Conservation (phyloP, 1,284 basidiomycete species). For the Cryptococcus sp. region DNA sequence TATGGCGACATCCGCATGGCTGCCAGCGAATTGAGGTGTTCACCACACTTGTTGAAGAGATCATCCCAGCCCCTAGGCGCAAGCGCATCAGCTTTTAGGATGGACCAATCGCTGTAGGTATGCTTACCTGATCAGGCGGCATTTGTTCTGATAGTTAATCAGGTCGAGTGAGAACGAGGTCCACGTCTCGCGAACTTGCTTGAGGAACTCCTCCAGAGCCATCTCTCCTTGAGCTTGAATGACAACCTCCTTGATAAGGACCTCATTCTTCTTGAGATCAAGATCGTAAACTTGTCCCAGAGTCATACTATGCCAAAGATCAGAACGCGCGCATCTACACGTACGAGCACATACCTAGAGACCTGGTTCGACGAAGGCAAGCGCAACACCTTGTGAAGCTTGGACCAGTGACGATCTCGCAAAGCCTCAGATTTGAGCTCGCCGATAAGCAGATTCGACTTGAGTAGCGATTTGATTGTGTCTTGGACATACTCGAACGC, state of each 20-base stretch:
- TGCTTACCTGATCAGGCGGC: slow-evolving; percentile 81
- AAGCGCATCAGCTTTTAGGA: background rate
- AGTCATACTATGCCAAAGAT: slow-evolving; percentile 68
- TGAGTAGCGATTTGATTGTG: slow-evolving; percentile 77
- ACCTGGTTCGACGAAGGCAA: slow-evolving; percentile 65
- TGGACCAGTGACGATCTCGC: slow-evolving; percentile 97
- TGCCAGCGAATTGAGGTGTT: slow-evolving; percentile 91
- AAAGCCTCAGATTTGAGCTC: slow-evolving; percentile 97
- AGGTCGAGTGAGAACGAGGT: slow-evolving; percentile 93
- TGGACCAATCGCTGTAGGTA: background rate
- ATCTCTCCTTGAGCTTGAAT: slow-evolving; percentile 98
- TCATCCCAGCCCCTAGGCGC: slow-evolving; percentile 88
- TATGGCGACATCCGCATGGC: slow-evolving; percentile 98
- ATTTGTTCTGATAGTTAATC: slow-evolving; percentile 99
- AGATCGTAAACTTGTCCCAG: slow-evolving; percentile 96
- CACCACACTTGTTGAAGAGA: slow-evolving; percentile 91
- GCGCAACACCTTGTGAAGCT: slow-evolving; percentile 89
- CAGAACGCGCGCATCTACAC: slow-evolving; percentile 12
- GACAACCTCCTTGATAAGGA: slow-evolving; percentile 88
- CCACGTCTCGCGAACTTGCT: slow-evolving; percentile 96
- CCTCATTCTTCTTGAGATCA: slow-evolving; percentile 91
- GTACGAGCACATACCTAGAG: slow-evolving; percentile 53
- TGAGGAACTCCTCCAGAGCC: slow-evolving; percentile 91
- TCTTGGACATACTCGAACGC: slow-evolving; percentile 99
- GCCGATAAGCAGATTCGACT: slow-evolving; percentile 82